phyloP scores from a whole-genome alignment of 2,329 filamentous ascomycete genomes.

The Passalora sequoiae region DNA sequence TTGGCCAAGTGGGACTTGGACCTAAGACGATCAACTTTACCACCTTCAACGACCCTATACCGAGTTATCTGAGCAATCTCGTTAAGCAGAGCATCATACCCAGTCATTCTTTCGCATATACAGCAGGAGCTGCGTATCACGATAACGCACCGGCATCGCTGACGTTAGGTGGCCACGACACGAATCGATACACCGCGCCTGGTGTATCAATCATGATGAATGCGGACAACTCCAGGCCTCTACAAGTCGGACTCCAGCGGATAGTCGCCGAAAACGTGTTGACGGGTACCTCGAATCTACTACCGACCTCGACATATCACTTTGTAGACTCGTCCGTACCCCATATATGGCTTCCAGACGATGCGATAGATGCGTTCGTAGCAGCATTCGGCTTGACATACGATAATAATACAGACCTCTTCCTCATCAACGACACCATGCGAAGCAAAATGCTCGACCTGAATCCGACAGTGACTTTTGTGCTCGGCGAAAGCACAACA shows the following conservation, averaged over 20 bases:
- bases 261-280: conserved; percentile 21
- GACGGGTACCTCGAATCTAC: conserved; percentile 27
- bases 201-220: conserved; percentile 26
- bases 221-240: conserved; percentile 20
- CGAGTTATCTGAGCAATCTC: conserved; percentile 32
- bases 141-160: conserved; percentile 21
- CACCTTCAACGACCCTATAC: conserved; percentile 31
- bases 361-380: conserved; percentile 33
- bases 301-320: conserved; percentile 23
- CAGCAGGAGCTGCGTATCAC: conserved; percentile 35
- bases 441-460: conserved; percentile 29
- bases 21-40: conserved; percentile 38
- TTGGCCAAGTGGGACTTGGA: conserved; percentile 38
- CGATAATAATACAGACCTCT: conserved; percentile 34
- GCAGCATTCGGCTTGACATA: conserved; percentile 36
- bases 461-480: conserved; percentile 36
- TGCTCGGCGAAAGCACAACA: conserved; percentile 21
- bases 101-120: conserved; percentile 38
- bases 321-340: conserved; percentile 36
- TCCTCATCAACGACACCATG: conserved; percentile 36
- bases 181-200: conserved; percentile 29
- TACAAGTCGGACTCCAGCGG: conserved; percentile 25
- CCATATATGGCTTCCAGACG: conserved; percentile 39
- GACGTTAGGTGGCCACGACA: conserved; percentile 39
- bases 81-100: conserved; percentile 31